phyloP scores from a whole-genome alignment of 345 rosid species.

The Brassica napus region DNA sequence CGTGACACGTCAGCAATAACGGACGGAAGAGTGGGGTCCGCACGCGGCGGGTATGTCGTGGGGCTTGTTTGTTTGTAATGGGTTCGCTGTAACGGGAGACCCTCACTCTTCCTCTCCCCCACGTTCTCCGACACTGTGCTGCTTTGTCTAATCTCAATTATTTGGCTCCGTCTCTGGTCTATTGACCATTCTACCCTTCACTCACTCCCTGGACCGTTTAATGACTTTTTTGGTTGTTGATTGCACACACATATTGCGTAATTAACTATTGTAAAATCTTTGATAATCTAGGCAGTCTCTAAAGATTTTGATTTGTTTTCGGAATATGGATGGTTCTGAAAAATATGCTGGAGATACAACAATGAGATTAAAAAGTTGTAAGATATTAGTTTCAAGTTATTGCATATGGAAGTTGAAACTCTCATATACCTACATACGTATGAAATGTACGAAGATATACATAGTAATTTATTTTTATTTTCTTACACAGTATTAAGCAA shows the following conservation, averaged over 20 bases:
- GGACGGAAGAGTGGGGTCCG: slow-evolving; percentile 35
- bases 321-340: not conserved
- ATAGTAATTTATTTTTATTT: no score
- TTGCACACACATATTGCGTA: not conserved
- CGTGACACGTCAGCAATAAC: slow-evolving; percentile 50
- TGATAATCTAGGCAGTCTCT: not conserved
- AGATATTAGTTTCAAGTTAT: no score
- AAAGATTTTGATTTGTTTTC: not conserved
- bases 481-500: no score
- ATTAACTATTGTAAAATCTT: not conserved
- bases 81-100: slow-evolving; percentile 39
- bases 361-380: no score
- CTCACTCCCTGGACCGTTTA: not conserved
- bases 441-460: no score
- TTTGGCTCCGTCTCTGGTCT: slow-evolving; percentile 12
- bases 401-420: no score
- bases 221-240: slow-evolving; percentile 3
- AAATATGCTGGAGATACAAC: no score
- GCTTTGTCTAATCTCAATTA: slow-evolving; percentile 48
- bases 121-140: slow-evolving; percentile 53
- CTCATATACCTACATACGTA: no score
- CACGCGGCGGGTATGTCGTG: slow-evolving; percentile 36
- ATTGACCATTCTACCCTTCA: slow-evolving; percentile 44
- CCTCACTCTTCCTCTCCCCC: slow-evolving; percentile 40
- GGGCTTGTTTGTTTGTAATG: not conserved